Evolutionary conservation across 257 asterid species (phyloP), one percentile per base, ranked within the genome.

Genomic region (Penstemon davidsonii): DNA sequence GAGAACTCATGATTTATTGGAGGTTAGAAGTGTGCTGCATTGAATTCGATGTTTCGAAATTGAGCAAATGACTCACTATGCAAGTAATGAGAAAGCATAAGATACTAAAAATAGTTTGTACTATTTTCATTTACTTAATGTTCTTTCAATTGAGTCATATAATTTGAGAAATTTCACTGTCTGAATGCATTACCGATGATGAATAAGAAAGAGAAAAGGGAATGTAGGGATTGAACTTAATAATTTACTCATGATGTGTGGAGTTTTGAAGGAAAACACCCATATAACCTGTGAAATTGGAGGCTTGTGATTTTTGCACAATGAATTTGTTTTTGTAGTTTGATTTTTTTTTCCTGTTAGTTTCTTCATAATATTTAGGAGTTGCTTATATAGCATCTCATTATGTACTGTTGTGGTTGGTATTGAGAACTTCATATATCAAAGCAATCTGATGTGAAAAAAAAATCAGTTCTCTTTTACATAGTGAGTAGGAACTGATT

Each of bases 1-100:
- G 86, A 87, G 99, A 84, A 94, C 97, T 73, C 99, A 94, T 83
- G 90, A 84, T 37, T 69, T 91, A 46, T 76, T 91, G 75, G 99
- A 94, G 99, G 99, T 94, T 73, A 49, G 86, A 50, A 51, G 3
- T 9, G 42, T 46, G 50, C 43, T 5, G 18, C 11, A 4, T 67
- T 60, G 10, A 39, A 50, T 69, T 56, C 5, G 56, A 43, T 68
- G 49, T 33, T 41, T 41, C 2, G 7, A 43, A 38, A 13, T 44
- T 59, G 62, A 8, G 60, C 46, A 5, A 47, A 53, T 54, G 49
- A 50, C 18, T 15, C 25, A 15, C 8, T 64, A 12, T 54, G 19
- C 64, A 12, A 46, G 49, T 64, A 18, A 19, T 52, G 18, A 12
- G 50, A 66, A 65, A 37, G 39, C 40, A 60, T 2, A 15, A 39